Conservation (phyloP, 495 filamentous ascomycete genomes). For the Penicillium dipodomyicola region DNA sequence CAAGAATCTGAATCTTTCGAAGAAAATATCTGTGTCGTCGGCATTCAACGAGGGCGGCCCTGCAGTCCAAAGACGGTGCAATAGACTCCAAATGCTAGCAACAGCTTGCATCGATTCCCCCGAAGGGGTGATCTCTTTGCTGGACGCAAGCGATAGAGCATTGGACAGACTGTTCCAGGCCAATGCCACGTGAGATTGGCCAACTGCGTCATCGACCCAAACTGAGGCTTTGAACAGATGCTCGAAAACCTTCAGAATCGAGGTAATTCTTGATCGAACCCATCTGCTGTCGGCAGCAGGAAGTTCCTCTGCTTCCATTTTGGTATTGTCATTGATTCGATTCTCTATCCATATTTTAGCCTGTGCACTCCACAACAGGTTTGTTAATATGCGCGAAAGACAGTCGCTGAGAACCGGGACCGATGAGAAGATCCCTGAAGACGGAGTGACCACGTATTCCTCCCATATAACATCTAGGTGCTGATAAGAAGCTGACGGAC, state of each 20-base stretch:
- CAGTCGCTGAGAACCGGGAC: conserved; percentile 42
- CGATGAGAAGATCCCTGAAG: conserved; percentile 34
- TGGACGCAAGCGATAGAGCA: conserved; percentile 71
- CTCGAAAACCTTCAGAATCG: conserved; percentile 63
- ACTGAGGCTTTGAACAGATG: conserved; percentile 57
- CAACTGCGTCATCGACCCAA: conserved; percentile 47
- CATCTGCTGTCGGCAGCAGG: conserved; percentile 80
- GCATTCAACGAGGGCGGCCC: conserved; percentile 42
- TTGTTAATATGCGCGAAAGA: conserved; percentile 62
- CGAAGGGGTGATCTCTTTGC: conserved; percentile 87
- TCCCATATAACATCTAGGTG: conserved; percentile 81
- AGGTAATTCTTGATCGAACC: conserved; percentile 67
- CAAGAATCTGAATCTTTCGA: conserved; percentile 58
- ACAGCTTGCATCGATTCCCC: conserved; percentile 77
- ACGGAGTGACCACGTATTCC: conserved; percentile 57
- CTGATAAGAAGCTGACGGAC: conserved; percentile 57
- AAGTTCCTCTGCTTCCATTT: conserved; percentile 66
- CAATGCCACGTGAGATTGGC: conserved; percentile 42
- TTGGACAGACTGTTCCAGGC: conserved; percentile 70
- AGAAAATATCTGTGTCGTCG: conserved; percentile 45
- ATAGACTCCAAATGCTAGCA: conserved; percentile 62
- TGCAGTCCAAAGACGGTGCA: conserved; percentile 65
- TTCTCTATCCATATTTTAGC: conserved; percentile 70
- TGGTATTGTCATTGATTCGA: conserved; percentile 56
- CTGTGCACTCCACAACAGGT: conserved; percentile 65